Conservation (phyloP, 1,284 basidiomycete species). For the Ceratobasidium sp. region DNA sequence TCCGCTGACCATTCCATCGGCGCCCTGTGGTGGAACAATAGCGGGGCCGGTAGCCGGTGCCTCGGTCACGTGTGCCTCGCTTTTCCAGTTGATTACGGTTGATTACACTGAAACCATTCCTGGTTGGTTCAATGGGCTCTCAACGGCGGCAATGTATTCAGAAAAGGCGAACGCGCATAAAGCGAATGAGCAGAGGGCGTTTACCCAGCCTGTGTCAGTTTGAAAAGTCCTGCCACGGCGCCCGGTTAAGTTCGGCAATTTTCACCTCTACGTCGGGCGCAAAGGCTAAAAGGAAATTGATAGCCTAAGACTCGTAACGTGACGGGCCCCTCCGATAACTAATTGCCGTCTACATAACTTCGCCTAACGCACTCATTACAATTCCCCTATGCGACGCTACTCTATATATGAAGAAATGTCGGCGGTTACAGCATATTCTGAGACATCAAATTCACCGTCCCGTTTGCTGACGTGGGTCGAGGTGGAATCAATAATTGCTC, state of each 20-base stretch:
- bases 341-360: not conserved
- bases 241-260: conserved; percentile 24
- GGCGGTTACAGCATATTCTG: conserved; percentile 17
- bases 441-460: conserved; percentile 36
- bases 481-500: not conserved
- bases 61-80: too few relatives aligned
- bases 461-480: conserved; percentile 10
- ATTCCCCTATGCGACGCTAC: not conserved
- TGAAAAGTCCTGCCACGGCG: not conserved
- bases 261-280: conserved; percentile 13
- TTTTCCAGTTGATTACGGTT: too few relatives aligned
- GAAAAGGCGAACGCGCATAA: too few relatives aligned
- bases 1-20: conserved; percentile 21
- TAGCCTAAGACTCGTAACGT: not conserved
- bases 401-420: not conserved
- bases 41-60: conserved; percentile 16
- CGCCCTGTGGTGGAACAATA: conserved; percentile 36
- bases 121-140: too few relatives aligned
- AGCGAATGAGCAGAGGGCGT: too few relatives aligned
- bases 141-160: too few relatives aligned
- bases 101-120: too few relatives aligned
- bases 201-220: not conserved
- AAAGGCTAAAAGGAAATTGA: conserved; percentile 25
- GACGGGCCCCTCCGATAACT: not conserved
- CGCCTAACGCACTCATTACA: not conserved